Percentiles rank a stretch among this genome's conserved stretches.
These are phyloP conservation scores for Nakazawaea pomicola DNA, from an alignment of 805 yeast species.

Conservation along the genomic window DNA sequence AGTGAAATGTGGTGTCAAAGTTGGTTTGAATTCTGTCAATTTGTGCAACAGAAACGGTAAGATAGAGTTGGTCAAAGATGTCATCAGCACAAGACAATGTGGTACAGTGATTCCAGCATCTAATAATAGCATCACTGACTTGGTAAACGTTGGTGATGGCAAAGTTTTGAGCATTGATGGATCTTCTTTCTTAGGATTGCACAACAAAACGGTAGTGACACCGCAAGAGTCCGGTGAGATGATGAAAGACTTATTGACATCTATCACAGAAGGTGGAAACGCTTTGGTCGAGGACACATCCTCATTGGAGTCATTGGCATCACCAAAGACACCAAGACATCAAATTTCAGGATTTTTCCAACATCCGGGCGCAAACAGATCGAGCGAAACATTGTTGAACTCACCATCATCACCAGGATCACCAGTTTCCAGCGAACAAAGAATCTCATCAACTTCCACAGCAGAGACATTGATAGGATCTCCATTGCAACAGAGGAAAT, in stretches of 20 bases:
- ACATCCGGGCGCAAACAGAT: neutral
- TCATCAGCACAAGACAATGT: slow-evolving; percentile 43
- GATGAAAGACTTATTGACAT: slow-evolving; percentile 5
- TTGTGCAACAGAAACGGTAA: slow-evolving; percentile 28
- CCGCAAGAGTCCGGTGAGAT: neutral
- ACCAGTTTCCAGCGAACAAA: neutral
- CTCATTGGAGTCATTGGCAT: slow-evolving; percentile 1
- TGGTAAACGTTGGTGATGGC: slow-evolving; percentile 35
- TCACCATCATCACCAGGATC: neutral
- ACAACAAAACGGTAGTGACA: slow-evolving; percentile 21
- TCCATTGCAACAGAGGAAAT: neutral
- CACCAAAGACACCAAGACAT: slow-evolving; percentile 1
- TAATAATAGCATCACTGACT: slow-evolving; percentile 40
- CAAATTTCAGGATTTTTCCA: neutral
- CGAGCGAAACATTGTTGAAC: slow-evolving; percentile 2
- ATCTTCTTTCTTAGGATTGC: slow-evolving; percentile 53
- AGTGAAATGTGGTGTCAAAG: slow-evolving; percentile 37
- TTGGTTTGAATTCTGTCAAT: slow-evolving; percentile 38
- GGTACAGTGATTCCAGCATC: slow-evolving; percentile 63
- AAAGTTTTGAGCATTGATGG: slow-evolving; percentile 50
- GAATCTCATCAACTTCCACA: slow-evolving; percentile 1
- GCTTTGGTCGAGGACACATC: too few species aligned
- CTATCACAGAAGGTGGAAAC: neutral
- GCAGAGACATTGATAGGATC: slow-evolving; percentile 6
- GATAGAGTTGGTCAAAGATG: slow-evolving; percentile 22